Conservation (phyloP, 768 basidiomycete species). For the Lactarius psammicola region DNA sequence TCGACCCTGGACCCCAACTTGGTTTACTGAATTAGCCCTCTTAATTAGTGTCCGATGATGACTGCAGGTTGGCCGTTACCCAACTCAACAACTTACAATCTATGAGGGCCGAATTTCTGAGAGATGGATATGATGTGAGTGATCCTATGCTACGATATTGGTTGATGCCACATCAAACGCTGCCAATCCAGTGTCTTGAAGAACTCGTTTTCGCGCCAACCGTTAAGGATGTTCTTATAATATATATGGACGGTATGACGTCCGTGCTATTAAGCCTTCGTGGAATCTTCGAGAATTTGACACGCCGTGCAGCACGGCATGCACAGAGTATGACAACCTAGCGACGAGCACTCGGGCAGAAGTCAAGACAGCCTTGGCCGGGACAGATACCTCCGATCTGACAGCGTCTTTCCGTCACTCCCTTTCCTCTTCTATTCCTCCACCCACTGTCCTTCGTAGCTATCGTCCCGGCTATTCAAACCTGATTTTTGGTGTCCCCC, state of each 20-base stretch:
- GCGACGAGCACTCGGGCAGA: background rate
- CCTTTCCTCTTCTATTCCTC: background rate
- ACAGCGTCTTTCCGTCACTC: background rate
- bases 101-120: background rate
- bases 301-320: background rate
- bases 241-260: background rate
- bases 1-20: background rate
- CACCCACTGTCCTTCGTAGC: background rate
- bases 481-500: background rate
- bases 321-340: background rate
- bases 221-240: background rate
- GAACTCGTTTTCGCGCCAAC: background rate
- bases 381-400: background rate
- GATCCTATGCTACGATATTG: background rate
- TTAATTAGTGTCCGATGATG: background rate
- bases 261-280: background rate
- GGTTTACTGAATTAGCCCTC: background rate
- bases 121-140: background rate
- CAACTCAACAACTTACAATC: background rate
- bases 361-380: background rate
- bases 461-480: background rate
- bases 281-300: background rate
- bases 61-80: background rate
- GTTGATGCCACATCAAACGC: background rate
- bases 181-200: background rate